These are phyloP conservation scores for Aspergillus alliaceus DNA, from an alignment of 2,329 filamentous ascomycete species.

Conservation along the genomic window DNA sequence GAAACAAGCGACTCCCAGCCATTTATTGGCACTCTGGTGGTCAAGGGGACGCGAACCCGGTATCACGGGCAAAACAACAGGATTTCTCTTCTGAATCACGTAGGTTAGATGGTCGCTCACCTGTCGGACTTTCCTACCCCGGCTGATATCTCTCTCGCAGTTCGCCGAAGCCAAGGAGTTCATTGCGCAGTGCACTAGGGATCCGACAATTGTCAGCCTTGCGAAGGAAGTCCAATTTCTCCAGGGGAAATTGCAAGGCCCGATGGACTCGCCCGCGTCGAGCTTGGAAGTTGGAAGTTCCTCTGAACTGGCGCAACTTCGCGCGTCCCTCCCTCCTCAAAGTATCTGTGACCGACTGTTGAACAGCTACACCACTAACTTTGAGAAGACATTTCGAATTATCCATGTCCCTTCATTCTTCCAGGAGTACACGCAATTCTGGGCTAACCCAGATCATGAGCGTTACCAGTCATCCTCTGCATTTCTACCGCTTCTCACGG, in stretches of 20 bases:
- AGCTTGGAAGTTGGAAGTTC: constrained; percentile 12
- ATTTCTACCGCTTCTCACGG: constrained; percentile 20
- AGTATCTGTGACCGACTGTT: constrained; percentile 18
- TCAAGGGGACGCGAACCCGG: constrained; percentile 22
- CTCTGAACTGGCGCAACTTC: constrained; percentile 14
- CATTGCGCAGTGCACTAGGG: constrained; percentile 18
- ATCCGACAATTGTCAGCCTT: constrained; percentile 16
- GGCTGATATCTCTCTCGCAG: constrained; percentile 3
- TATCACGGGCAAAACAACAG: constrained; percentile 24
- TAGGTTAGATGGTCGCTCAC: neutral
- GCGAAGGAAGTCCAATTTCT: constrained; percentile 27
- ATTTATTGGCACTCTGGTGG: constrained; percentile 17
- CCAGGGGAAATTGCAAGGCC: constrained; percentile 15
- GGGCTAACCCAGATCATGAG: constrained; percentile 9
- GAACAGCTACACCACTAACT: constrained; percentile 16
- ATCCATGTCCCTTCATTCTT: constrained; percentile 22
- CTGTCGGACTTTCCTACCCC: neutral
- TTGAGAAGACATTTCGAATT: constrained; percentile 20
- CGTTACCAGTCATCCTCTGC: constrained; percentile 2
- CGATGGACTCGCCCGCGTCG: constrained; percentile 15
- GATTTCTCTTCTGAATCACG: constrained; percentile 19
- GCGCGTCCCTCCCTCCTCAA: constrained; percentile 14
- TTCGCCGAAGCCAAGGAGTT: constrained; percentile 24
- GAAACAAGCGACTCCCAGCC: constrained; percentile 2
- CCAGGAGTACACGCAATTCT: constrained; percentile 17